phyloP scores from a whole-genome alignment of 2,329 filamentous ascomycete genomes.

The Monosporascus sp. region DNA sequence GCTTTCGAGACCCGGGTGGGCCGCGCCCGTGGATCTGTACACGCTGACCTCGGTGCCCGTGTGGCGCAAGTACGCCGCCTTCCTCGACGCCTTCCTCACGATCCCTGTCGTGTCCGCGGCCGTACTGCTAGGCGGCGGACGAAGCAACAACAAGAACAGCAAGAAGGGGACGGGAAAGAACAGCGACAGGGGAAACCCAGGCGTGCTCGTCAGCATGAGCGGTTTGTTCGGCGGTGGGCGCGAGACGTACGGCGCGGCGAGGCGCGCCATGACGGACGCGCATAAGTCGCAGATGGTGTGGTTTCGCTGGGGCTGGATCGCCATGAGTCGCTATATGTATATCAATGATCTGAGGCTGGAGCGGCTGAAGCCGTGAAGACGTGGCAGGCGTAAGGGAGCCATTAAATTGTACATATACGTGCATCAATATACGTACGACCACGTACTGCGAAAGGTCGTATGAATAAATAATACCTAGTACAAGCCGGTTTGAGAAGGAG shows the following conservation, averaged over 20 bases:
- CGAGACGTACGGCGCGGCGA: constrained; percentile 52
- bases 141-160: neutral
- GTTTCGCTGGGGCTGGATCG: constrained; percentile 97
- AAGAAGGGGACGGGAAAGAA: constrained; percentile 6
- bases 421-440: no score
- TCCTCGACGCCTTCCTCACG: constrained; percentile 72
- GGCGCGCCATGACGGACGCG: constrained; percentile 81
- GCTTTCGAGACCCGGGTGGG: constrained; percentile 61
- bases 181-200: constrained; percentile 43
- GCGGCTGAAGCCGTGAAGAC: constrained; percentile 22
- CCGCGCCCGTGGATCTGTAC: constrained; percentile 77
- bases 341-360: constrained; percentile 76
- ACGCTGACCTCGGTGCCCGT: constrained; percentile 71
- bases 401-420: no score
- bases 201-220: constrained; percentile 66
- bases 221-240: constrained; percentile 52
- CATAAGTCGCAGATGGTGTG: constrained; percentile 97
- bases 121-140: constrained; percentile 39
- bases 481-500: no score
- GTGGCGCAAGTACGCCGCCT: constrained; percentile 72
- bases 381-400: no score
- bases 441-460: no score
- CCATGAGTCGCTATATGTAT: constrained; percentile 87
- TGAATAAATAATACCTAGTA: no score
- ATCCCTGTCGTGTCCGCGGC: constrained; percentile 51